Evolutionary conservation across 169 alveolate genomes (phyloP).

Genomic region (Plasmodium gaboni): DNA sequence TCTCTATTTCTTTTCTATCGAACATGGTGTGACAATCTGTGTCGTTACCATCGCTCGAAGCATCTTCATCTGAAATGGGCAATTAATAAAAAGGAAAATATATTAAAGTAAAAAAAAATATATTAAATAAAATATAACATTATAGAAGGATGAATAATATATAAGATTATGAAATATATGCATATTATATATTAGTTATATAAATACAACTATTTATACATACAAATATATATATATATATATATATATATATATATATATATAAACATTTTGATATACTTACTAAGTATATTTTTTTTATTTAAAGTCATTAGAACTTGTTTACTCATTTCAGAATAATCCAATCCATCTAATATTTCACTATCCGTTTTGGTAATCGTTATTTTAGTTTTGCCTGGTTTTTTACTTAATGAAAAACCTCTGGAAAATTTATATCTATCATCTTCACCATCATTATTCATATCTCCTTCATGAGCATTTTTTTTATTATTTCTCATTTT

Average conservation of each 20-base stretch:
- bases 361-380: conserved; percentile 1
- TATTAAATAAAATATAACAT: not conserved
- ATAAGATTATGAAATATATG: no score
- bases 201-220: no score
- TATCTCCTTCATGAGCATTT: not conserved
- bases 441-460: conserved; percentile 6
- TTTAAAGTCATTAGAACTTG: not conserved
- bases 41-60: conserved; percentile 67
- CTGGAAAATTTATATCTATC: conserved; percentile 1
- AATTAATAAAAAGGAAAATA: not conserved
- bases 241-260: no score
- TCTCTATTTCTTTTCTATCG: conserved; percentile 50
- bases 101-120: not conserved
- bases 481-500: conserved; percentile 23
- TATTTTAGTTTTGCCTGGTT: conserved; percentile 8
- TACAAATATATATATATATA: no score
- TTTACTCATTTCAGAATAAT: not conserved
- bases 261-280: not conserved
- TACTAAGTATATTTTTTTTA: conserved; percentile 38
- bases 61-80: conserved; percentile 17
- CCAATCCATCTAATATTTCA: conserved; percentile 10
- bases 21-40: conserved; percentile 40
- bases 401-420: conserved; percentile 31
- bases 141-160: not conserved
- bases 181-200: not conserved